Base-by-base conservation (phyloP, 352 stramenopile species). In the Phytophthora macrochlamydospora region DNA sequence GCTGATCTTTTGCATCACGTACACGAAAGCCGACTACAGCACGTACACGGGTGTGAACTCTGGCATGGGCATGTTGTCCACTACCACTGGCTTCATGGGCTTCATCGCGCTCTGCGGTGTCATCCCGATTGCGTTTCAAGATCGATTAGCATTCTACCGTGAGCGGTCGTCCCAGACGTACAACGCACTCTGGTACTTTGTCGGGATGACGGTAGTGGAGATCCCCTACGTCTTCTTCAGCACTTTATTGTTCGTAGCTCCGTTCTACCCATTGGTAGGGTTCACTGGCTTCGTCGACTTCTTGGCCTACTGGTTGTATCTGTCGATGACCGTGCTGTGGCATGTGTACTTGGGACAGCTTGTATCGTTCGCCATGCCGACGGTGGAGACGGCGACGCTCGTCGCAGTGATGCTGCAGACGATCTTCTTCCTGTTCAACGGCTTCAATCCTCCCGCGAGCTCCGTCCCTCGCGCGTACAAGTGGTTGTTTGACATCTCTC, bases 1-100 rank as follows among this genome's bases (percentile, higher is more conserved):
- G 7, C 56, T 93, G 12, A 65, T 95, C 31, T 76, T 93, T 12
- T 78, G 72, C 28, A 50, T 83, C 8, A 67, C 90, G 13, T 93
- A 85, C 46, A 11, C 71, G 12, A 45, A 56, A 13, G 31, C 45
- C 12, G 42, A 76, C 18, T 73, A 68, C 45, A 35, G 7, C 9
- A 69, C 62, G 6, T 75, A 61, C 48, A 40, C 12, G 18, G 62
- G 62, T 8, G 30, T 68, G 31, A 71, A 73, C 32, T 28, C 28
- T 6, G 71, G 68, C 24, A 33, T 93, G 24, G 78, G 80, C 18
- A 75, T 59, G 52, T 2, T 49, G 12, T 49, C 11, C 13, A 18
- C 29, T 6, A 7, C 43, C 2, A 49, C 18, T 6, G 43, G 9
- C 3, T 49, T 49, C 43, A n/a, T 49, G 4, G 43, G 43, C 14